Evolutionary conservation across 345 rosid genomes (phyloP), one percentile per base, ranked within the genome.

Genomic region (Jatropha curcas): DNA sequence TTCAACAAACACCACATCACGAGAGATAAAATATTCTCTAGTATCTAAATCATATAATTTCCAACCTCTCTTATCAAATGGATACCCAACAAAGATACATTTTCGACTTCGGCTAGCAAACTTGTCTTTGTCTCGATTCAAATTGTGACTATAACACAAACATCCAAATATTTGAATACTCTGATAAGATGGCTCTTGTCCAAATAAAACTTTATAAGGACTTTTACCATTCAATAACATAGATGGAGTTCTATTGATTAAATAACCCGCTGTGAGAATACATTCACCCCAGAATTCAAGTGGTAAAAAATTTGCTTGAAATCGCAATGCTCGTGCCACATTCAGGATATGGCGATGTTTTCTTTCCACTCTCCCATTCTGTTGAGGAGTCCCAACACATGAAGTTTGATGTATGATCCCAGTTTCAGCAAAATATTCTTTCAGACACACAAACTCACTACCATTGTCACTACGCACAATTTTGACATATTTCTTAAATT

Each of bases 351-450:
- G 59, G 0, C 31, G 59, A 0, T 55, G 59, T 24, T 55, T 55
- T 24, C 52, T 20, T 20, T 73, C 77, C 1, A 25, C 56, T 2
- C 28, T 35, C 4, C 71, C 67, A 31, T 73, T 78, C 46, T 78
- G 71, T 55, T 68, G 61, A 6, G 60, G 71, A 1, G 74, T 73
- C 5, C 57, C 62, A 16, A 14, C 17, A 34, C 70, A 68, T 31
- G 65, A 35, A 0, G 39, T 60, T 52, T 78, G 19, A 24, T 46
- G 45, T 45, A 5, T 35, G 28, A 3, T 52, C 7, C 31, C 39
- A 10, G 17, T 13, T 4, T 0, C 12, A 1, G 1, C 12, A n/a
- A 46, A 43, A 16, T 9, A 37, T 13, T 2, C 28, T 1, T 12
- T 27, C 22, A 74, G n/a, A 58, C 51, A 67, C 2, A 22, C 1